Percentiles rank a stretch among this genome's conserved stretches.
phyloP scores from a whole-genome alignment of 345 rosid genomes.

The Euphorbia peplus region DNA sequence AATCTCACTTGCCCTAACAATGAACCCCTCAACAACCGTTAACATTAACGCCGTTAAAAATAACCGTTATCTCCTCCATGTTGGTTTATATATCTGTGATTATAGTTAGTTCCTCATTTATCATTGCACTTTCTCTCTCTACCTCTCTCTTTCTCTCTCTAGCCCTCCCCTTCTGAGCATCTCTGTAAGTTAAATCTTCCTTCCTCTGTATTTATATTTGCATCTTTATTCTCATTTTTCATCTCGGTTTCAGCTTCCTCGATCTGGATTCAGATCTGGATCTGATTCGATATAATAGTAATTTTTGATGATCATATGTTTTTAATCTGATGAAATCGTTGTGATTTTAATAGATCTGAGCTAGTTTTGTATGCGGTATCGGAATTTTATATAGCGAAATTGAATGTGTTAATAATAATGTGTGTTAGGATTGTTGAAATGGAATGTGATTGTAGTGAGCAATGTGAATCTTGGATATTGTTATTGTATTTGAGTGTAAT shows the following conservation, averaged over 20 bases:
- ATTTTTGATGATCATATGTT: too few relatives aligned
- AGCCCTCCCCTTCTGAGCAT: background rate
- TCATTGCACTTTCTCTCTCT: background rate
- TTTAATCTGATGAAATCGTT: too few relatives aligned
- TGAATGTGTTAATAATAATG: background rate
- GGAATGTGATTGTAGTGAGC: background rate
- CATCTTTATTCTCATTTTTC: background rate
- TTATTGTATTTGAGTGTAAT: background rate
- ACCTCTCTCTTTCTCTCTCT: background rate
- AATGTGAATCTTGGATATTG: background rate
- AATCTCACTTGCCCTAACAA: slow-evolving; percentile 7
- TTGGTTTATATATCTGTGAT: background rate
- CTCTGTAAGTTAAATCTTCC: slow-evolving; percentile 5
- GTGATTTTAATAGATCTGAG: slow-evolving; percentile 2
- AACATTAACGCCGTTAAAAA: background rate
- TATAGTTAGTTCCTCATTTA: background rate
- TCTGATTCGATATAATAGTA: too few relatives aligned
- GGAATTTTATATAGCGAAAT: background rate
- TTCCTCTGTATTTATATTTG: background rate
- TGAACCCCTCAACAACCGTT: background rate
- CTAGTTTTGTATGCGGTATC: background rate
- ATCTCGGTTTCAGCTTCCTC: background rate
- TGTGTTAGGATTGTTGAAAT: background rate
- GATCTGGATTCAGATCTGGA: slow-evolving; percentile 25
- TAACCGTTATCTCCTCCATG: background rate